A percentile compares a stretch with the other conserved stretches of the same genome.
Evolutionary conservation across 164 flowering plant genomes (phyloP).

Genomic region (Echeveria elegans): DNA sequence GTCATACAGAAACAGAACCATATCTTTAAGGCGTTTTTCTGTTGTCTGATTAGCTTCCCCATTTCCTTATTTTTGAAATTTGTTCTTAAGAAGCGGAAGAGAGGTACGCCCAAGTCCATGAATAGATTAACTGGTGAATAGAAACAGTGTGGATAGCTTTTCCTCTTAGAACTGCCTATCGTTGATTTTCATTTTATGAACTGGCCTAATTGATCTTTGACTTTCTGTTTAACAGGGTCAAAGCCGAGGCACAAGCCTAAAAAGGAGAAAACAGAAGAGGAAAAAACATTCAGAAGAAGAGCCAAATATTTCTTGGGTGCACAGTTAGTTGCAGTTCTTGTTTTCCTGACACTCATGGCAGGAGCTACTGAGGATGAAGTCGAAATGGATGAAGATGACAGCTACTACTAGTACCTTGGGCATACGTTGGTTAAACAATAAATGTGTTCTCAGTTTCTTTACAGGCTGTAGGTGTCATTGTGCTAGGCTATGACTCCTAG

Average conservation of each 20-base stretch:
- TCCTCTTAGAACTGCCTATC: not conserved
- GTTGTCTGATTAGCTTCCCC: too few species aligned
- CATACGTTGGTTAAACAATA: not conserved
- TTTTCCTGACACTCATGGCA: slow-evolving; percentile 64
- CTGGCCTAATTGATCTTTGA: not conserved
- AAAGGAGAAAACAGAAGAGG: slow-evolving; percentile 77
- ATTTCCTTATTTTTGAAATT: too few species aligned
- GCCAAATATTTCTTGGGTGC: slow-evolving; percentile 76
- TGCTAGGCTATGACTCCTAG: too few species aligned
- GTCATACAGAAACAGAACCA: too few species aligned
- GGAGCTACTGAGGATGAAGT: slow-evolving; percentile 45
- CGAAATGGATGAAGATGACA: slow-evolving; percentile 54
- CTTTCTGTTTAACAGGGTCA: slow-evolving; percentile 39
- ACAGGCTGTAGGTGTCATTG: not conserved
- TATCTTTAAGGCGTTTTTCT: too few species aligned
- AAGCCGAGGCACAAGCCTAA: slow-evolving; percentile 69
- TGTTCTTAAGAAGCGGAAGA: too few species aligned
- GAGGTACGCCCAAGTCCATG: too few species aligned
- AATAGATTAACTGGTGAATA: not conserved
- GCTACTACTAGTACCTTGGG: slow-evolving; percentile 19
- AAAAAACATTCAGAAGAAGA: slow-evolving; percentile 69
- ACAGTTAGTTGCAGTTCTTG: slow-evolving; percentile 58
- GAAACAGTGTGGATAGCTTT: not conserved
- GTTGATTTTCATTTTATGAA: not conserved
- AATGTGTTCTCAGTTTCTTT: not conserved